phyloP scores from a whole-genome alignment of 805 yeast species.

The Candida silvatica region DNA sequence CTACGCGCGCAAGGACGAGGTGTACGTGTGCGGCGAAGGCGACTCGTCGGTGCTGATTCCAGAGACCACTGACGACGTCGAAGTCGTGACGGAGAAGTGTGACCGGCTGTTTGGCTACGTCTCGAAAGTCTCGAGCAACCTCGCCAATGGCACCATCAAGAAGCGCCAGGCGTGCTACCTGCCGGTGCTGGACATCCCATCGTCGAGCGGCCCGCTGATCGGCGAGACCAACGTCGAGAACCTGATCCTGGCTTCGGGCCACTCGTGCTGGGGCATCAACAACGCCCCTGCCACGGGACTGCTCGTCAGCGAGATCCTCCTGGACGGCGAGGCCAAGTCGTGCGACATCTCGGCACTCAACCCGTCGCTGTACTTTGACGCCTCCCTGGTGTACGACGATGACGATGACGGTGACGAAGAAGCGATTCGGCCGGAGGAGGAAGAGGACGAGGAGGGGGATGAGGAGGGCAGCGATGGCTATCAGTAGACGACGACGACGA shows the following conservation, averaged over 20 bases:
- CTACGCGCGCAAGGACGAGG: constrained; percentile 92
- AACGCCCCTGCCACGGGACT: constrained; percentile 98
- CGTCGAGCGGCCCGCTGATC: constrained; percentile 85
- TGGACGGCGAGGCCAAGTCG: constrained; percentile 73
- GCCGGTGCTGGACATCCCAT: constrained; percentile 90
- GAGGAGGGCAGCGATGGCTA: constrained; percentile 9
- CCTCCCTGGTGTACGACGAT: constrained; percentile 31
- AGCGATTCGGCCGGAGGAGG: constrained; percentile 13
- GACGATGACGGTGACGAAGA: constrained; percentile 20
- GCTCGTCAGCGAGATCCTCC: constrained; percentile 73
- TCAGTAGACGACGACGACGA: constrained; percentile 10
- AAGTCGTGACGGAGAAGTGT: constrained; percentile 79
- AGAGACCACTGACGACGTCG: constrained; percentile 89
- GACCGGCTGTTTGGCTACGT: constrained; percentile 80
- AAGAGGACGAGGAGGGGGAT: constrained; percentile 11
- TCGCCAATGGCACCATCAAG: constrained; percentile 65
- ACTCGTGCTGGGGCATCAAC: constrained; percentile 98
- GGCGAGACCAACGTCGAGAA: constrained; percentile 87
- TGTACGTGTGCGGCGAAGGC: constrained; percentile 96
- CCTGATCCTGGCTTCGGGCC: constrained; percentile 81
- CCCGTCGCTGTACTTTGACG: constrained; percentile 84
- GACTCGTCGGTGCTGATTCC: constrained; percentile 87
- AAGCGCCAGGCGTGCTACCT: constrained; percentile 91
- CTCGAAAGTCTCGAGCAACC: constrained; percentile 60
- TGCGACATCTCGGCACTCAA: constrained; percentile 79